Evolutionary conservation across 306 rosid genomes (phyloP).

Genomic region (Cicer yamashitae): DNA sequence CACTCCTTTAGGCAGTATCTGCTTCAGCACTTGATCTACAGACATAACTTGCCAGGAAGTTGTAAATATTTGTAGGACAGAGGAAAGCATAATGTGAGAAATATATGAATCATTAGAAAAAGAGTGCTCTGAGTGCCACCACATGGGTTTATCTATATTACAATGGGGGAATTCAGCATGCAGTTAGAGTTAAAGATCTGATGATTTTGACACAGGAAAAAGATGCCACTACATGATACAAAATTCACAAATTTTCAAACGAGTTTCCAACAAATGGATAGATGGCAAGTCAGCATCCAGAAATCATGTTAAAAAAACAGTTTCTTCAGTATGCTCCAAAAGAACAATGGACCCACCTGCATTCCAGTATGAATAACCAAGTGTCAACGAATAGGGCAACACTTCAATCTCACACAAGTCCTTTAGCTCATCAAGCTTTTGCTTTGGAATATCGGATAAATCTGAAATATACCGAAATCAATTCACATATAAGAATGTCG

Average conservation of each 20-base stretch:
- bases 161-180: background rate
- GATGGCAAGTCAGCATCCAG: background rate
- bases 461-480: slow-evolving; percentile 54
- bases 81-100: slow-evolving; percentile 6
- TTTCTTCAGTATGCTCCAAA: slow-evolving; percentile 15
- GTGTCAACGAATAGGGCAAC: slow-evolving; percentile 74
- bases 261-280: slow-evolving; percentile 3
- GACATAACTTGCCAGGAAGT: slow-evolving; percentile 33
- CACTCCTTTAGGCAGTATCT: slow-evolving; percentile 76
- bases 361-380: slow-evolving; percentile 92
- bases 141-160: background rate
- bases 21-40: slow-evolving; percentile 88
- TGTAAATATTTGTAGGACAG: slow-evolving; percentile 13
- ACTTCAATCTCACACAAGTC: slow-evolving; percentile 75
- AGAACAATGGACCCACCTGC: slow-evolving; percentile 66
- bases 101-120: slow-evolving; percentile 34
- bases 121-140: background rate
- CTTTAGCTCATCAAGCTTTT: slow-evolving; percentile 69
- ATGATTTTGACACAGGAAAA: slow-evolving; percentile 21
- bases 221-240: slow-evolving; percentile 4
- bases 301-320: slow-evolving; percentile 12
- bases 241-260: slow-evolving; percentile 5
- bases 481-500: slow-evolving; percentile 28
- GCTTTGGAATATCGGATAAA: slow-evolving; percentile 70
- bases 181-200: background rate